phyloP scores from a whole-genome alignment of 2,329 filamentous ascomycete genomes.

The Camillea tinctor region DNA sequence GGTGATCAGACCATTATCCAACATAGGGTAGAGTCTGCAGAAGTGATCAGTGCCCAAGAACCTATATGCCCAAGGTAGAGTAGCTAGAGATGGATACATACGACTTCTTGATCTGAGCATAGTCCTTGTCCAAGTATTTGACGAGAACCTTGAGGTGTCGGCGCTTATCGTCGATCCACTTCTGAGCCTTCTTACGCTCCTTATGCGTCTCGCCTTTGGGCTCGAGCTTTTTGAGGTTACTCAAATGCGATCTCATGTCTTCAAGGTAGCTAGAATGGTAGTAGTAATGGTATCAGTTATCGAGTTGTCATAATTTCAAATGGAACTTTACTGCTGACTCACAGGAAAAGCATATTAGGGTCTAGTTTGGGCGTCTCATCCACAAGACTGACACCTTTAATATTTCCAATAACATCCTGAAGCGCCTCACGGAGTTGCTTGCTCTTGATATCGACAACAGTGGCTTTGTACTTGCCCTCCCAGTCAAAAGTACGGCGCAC shows the following conservation, averaged over 20 bases:
- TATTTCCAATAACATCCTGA: conserved; percentile 68
- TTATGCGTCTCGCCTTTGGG: conserved; percentile 47
- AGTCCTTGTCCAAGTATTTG: conserved; percentile 79
- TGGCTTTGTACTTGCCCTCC: conserved; percentile 74
- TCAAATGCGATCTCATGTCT: conserved; percentile 65
- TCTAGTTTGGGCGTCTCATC: conserved; percentile 74
- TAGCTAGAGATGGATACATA: conserved; percentile 13
- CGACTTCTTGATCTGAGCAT: conserved; percentile 69
- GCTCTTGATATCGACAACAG: conserved; percentile 82
- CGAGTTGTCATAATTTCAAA: too few relatives aligned
- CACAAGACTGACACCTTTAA: conserved; percentile 76
- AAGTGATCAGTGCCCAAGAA: too few relatives aligned
- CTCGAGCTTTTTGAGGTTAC: conserved; percentile 61
- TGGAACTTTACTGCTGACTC: conserved; percentile 23
- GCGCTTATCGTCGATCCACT: conserved; percentile 56
- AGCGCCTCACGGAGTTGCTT: conserved; percentile 72
- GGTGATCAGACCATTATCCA: conserved; percentile 80
- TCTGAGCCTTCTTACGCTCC: conserved; percentile 60
- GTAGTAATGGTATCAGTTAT: too few relatives aligned
- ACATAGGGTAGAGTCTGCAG: conserved; percentile 69
- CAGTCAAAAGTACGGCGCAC: conserved; percentile 80
- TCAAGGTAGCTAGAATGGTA: conserved; percentile 67
- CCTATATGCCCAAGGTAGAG: too few relatives aligned
- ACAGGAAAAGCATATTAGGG: conserved; percentile 69
- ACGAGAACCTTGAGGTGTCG: conserved; percentile 70